Evolutionary conservation across 345 rosid genomes (phyloP).

Genomic region (Aegle marmelos): DNA sequence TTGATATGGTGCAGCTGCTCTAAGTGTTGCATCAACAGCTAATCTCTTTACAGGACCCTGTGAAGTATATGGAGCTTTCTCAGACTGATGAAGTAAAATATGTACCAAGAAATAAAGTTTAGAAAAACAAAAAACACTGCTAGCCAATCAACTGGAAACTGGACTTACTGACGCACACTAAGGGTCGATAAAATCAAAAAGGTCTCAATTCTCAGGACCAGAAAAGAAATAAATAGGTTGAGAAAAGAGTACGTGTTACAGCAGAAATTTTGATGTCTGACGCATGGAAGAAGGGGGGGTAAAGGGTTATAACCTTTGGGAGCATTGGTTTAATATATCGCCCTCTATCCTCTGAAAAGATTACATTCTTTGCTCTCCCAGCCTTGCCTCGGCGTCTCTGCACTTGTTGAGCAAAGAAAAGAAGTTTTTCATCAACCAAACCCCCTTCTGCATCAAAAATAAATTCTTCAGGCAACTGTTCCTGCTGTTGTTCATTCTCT

Average conservation of each 20-base stretch:
- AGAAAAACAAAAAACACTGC: not conserved
- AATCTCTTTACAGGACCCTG: slow-evolving; percentile 95
- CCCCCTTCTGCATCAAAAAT: slow-evolving; percentile 99
- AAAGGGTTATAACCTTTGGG: slow-evolving; percentile 66
- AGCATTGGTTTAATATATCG: slow-evolving; percentile 98
- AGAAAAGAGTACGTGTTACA: not conserved
- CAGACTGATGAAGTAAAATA: slow-evolving; percentile 10
- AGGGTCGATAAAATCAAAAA: not conserved
- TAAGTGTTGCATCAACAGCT: slow-evolving; percentile 97
- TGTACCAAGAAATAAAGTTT: not conserved
- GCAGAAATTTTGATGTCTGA: not conserved
- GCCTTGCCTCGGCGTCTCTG: slow-evolving; percentile 88
- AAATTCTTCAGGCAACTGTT: slow-evolving; percentile 93
- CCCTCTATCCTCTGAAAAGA: slow-evolving; percentile 96
- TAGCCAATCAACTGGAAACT: not conserved
- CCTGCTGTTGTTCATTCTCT: slow-evolving; percentile 90
- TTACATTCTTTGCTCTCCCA: slow-evolving; percentile 96
- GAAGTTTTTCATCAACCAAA: slow-evolving; percentile 93
- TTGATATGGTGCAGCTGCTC: slow-evolving; percentile 99
- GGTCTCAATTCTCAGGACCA: not conserved
- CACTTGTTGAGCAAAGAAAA: slow-evolving; percentile 97
- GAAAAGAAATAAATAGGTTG: not conserved
- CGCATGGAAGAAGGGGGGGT: not conserved
- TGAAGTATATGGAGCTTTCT: slow-evolving; percentile 12
- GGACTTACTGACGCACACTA: not conserved